Evolutionary conservation across 805 yeast genomes (phyloP).

Genomic region (Limtongozyma cylindracea): DNA sequence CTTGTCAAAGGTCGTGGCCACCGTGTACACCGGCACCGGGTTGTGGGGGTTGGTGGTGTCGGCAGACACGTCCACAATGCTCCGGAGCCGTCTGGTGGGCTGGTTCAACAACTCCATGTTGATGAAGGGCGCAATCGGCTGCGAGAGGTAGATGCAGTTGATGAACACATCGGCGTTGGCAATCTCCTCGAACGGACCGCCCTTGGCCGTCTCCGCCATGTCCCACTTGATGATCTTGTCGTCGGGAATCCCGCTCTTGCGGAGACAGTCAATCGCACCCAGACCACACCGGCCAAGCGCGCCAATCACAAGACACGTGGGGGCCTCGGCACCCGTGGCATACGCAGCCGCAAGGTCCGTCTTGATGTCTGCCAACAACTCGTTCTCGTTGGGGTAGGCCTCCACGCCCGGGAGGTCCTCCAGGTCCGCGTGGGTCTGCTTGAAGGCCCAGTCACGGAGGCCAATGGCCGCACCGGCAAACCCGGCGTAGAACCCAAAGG

Average conservation of each 20-base stretch:
- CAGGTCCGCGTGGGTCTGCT: constrained; percentile 42
- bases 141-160: constrained; percentile 86
- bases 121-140: constrained; percentile 85
- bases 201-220: constrained; percentile 84
- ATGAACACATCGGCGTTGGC: constrained; percentile 72
- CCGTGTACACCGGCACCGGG: constrained; percentile 82
- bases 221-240: constrained; percentile 81
- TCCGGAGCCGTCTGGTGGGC: constrained; percentile 52
- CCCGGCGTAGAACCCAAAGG: constrained; percentile 99
- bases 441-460: constrained; percentile 81
- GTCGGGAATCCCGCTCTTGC: constrained; percentile 72
- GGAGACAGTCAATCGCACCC: constrained; percentile 76
- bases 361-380: constrained; percentile 48
- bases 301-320: constrained; percentile 76
- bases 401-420: constrained; percentile 56
- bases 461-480: constrained; percentile 99
- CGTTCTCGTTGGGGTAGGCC: constrained; percentile 65
- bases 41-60: constrained; percentile 97
- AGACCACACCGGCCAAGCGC: constrained; percentile 98
- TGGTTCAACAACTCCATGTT: constrained; percentile 40
- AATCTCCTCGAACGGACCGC: constrained; percentile 93
- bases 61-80: constrained; percentile 94
- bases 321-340: constrained; percentile 35
- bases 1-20: constrained; percentile 73
- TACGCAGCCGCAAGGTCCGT: constrained; percentile 27